Percentiles rank a stretch among this genome's conserved stretches.
These are phyloP conservation scores for Isoetes taiwanensis DNA, from an alignment of 75 land plant species.

Conservation along the genomic window DNA sequence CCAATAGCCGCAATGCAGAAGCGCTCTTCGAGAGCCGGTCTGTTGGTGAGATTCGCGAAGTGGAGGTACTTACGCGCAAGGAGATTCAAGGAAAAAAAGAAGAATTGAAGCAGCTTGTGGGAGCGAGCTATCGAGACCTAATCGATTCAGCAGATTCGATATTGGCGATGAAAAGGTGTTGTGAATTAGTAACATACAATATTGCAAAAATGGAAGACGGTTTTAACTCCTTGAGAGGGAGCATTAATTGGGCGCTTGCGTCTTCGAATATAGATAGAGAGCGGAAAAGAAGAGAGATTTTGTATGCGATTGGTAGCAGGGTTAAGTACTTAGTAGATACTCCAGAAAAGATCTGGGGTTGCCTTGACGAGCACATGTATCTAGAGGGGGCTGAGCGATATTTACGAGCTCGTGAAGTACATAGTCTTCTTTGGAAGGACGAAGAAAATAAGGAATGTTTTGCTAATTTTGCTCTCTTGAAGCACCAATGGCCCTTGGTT, in stretches of 20 bases:
- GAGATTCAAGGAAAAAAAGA: constrained; percentile 74
- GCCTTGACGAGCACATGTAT: constrained; percentile 92
- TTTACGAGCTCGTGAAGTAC: constrained; percentile 62
- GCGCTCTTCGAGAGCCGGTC: constrained; percentile 67
- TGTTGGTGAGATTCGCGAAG: constrained; percentile 80
- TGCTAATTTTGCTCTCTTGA: constrained; percentile 46
- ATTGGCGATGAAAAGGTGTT: constrained; percentile 50
- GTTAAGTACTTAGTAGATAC: constrained; percentile 95
- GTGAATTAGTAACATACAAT: constrained; percentile 49
- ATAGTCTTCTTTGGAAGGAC: constrained; percentile 20
- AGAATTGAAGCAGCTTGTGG: constrained; percentile 90
- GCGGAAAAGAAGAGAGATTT: constrained; percentile 23
- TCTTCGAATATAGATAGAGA: constrained; percentile 11
- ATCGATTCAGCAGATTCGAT: constrained; percentile 98
- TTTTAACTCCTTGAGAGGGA: constrained; percentile 33
- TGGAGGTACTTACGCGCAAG: constrained; percentile 47
- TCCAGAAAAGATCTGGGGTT: constrained; percentile 97
- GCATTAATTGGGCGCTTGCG: constrained; percentile 7
- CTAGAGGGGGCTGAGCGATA: constrained; percentile 76
- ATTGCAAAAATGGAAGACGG: constrained; percentile 35
- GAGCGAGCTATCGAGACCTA: constrained; percentile 86
- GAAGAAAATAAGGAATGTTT: constrained; percentile 19
- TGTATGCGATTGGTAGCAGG: constrained; percentile 60
- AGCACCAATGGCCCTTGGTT: constrained; percentile 88
- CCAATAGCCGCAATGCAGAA: constrained; percentile 66